Conservation (phyloP, 345 rosid species). For the Clarkia xantiana region DNA sequence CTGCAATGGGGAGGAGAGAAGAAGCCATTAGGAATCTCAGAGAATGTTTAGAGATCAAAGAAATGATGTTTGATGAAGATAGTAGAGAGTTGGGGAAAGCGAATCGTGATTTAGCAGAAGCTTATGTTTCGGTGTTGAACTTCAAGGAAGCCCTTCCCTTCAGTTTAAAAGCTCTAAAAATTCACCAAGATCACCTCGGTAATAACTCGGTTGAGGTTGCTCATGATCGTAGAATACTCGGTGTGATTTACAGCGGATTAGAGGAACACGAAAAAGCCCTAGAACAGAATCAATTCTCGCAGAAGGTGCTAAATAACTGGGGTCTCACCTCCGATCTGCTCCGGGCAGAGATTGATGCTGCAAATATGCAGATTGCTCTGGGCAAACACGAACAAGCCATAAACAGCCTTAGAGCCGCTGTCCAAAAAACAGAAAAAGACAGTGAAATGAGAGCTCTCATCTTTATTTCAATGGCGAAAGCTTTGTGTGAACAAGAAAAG, state of each 20-base stretch:
- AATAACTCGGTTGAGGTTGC: slow-evolving; percentile 77
- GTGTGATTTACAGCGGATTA: slow-evolving; percentile 74
- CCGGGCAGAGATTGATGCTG: slow-evolving; percentile 72
- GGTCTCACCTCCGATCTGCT: slow-evolving; percentile 62
- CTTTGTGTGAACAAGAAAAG: slow-evolving; percentile 50
- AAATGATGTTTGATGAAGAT: slow-evolving; percentile 48
- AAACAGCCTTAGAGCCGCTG: slow-evolving; percentile 42
- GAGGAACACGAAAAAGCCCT: slow-evolving; percentile 80
- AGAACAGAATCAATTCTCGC: slow-evolving; percentile 69
- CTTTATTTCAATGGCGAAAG: slow-evolving; percentile 80
- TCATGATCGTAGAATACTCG: slow-evolving; percentile 70
- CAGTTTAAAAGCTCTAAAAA: slow-evolving; percentile 58
- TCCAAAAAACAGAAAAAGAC: slow-evolving; percentile 58
- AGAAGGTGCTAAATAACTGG: slow-evolving; percentile 65
- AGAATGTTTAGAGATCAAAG: slow-evolving; percentile 71
- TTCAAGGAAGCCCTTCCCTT: slow-evolving; percentile 73
- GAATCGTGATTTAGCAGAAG: slow-evolving; percentile 63
- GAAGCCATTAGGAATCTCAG: slow-evolving; percentile 69
- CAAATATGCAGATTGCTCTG: slow-evolving; percentile 78
- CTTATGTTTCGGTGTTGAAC: slow-evolving; percentile 68
- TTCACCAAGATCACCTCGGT: slow-evolving; percentile 56
- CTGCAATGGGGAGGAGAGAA: slow-evolving; percentile 84
- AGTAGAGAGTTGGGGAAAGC: slow-evolving; percentile 70
- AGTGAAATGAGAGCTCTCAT: slow-evolving; percentile 62
- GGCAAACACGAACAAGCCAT: slow-evolving; percentile 70